These are phyloP conservation scores for Lentinula sp. DNA, from an alignment of 768 basidiomycete species.

Conservation along the genomic window DNA sequence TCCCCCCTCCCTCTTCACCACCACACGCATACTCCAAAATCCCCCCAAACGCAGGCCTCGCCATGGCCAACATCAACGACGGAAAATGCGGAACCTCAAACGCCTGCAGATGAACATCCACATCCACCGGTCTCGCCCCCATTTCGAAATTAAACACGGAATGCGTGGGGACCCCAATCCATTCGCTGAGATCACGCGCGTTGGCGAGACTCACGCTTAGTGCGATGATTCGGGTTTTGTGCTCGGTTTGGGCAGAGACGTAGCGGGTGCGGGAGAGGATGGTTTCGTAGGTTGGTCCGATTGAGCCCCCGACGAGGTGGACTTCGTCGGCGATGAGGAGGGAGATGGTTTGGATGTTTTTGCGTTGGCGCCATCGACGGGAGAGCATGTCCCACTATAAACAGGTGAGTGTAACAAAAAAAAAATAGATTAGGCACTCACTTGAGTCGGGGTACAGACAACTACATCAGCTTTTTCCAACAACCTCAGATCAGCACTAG, in stretches of 20 bases:
- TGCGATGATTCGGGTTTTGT: conserved; percentile 90
- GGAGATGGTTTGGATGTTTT: conserved; percentile 92
- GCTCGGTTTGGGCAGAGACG: conserved; percentile 88
- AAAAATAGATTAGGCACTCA: conserved; percentile 25
- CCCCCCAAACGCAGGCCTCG: conserved; percentile 93
- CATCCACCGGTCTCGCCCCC: conserved; percentile 92
- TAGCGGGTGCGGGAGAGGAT: conserved; percentile 96
- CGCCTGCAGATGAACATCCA: conserved; percentile 96
- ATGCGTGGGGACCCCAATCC: conserved; percentile 93
- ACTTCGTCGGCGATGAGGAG: conserved; percentile 93
- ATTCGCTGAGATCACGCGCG: conserved; percentile 92
- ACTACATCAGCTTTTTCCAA: conserved; percentile 91
- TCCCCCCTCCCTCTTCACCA: conserved; percentile 23
- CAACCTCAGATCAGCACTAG: conserved; percentile 82
- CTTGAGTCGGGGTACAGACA: conserved; percentile 89
- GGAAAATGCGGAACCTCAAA: conserved; percentile 98
- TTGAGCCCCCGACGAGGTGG: conserved; percentile 90
- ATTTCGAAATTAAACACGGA: conserved; percentile 98
- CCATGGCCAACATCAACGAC: conserved; percentile 98
- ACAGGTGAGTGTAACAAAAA: neutral
- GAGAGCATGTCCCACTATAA: conserved; percentile 91
- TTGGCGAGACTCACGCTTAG: conserved; percentile 95
- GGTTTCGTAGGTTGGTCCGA: conserved; percentile 97
- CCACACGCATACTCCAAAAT: conserved; percentile 72
- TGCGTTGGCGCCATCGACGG: conserved; percentile 92